Evolutionary conservation across 2,329 filamentous ascomycete species (phyloP).

Genomic region (Fusarium azukiicola): DNA sequence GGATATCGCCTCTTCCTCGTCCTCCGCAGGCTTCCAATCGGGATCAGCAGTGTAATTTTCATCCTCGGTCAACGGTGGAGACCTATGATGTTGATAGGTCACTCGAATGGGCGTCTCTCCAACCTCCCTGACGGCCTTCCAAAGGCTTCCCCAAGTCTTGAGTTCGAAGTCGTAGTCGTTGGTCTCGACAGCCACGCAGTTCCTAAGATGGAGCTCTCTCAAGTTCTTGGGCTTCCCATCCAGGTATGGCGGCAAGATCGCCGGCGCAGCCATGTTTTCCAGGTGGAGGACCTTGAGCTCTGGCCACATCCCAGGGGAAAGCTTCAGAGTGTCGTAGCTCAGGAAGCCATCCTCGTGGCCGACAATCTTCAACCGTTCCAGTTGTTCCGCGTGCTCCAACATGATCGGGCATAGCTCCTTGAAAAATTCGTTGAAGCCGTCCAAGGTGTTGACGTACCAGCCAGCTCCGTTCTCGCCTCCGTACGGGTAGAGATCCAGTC

Average conservation of each 20-base stretch:
- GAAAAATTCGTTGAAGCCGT: slow-evolving; percentile 32
- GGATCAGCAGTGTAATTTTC: not conserved
- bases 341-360: slow-evolving; percentile 18
- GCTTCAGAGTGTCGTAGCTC: not conserved
- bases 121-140: not conserved
- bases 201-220: not conserved
- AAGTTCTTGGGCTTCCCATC: not conserved
- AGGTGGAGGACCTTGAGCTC: slow-evolving; percentile 14
- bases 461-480: not conserved
- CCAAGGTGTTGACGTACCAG: slow-evolving; percentile 1
- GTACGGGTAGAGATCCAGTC: slow-evolving; percentile 25
- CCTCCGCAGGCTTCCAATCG: not conserved
- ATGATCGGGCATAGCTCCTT: not conserved
- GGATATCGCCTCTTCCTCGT: not conserved
- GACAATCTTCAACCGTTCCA: slow-evolving; percentile 14
- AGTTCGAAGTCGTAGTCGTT: not conserved
- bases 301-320: slow-evolving; percentile 8
- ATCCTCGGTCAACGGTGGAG: not conserved
- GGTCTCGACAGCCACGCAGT: slow-evolving; percentile 15
- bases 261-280: not conserved
- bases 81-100: not conserved
- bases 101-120: not conserved
- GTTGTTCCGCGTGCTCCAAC: not conserved
- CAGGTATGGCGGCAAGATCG: not conserved
- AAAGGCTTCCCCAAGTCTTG: slow-evolving; percentile 14